Evolutionary conservation across 129 eudicot genomes (phyloP).

Genomic region (Lonicera japonica): DNA sequence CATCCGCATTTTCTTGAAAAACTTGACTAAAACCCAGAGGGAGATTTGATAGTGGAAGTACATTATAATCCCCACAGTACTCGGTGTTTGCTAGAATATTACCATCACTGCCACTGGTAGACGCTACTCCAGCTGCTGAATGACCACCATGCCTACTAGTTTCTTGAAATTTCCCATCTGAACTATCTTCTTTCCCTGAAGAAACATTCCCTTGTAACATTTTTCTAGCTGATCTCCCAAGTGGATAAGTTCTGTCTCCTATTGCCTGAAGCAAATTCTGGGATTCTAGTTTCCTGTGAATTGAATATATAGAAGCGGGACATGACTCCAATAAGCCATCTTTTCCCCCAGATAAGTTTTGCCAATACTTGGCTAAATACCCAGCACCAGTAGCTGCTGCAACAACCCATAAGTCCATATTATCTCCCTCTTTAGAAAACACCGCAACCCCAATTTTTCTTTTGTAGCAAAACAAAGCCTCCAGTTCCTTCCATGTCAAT

Average conservation of each 20-base stretch:
- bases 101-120: constrained; percentile 7
- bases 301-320: constrained; percentile 14
- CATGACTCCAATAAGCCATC: constrained; percentile 22
- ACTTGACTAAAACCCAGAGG: constrained; percentile 6
- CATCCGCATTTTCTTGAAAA: constrained; percentile 6
- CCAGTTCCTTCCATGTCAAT: neutral
- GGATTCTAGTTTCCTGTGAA: constrained; percentile 23
- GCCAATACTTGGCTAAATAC: constrained; percentile 62
- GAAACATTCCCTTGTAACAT: constrained; percentile 15
- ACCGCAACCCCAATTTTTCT: constrained; percentile 6
- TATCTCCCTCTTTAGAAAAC: neutral
- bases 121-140: constrained; percentile 2
- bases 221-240: constrained; percentile 23
- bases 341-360: constrained; percentile 42
- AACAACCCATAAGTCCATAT: constrained; percentile 83
- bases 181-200: constrained; percentile 7
- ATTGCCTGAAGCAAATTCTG: constrained; percentile 23
- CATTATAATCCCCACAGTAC: neutral
- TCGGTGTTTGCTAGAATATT: constrained; percentile 3
- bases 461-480: neutral
- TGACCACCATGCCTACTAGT: neutral
- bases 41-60: neutral
- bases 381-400: constrained; percentile 89
- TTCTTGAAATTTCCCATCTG: constrained; percentile 12
- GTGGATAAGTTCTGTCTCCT: constrained; percentile 32